Evolutionary conservation across 2,329 filamentous ascomycete genomes (phyloP).

Genomic region (Fusarium citri): DNA sequence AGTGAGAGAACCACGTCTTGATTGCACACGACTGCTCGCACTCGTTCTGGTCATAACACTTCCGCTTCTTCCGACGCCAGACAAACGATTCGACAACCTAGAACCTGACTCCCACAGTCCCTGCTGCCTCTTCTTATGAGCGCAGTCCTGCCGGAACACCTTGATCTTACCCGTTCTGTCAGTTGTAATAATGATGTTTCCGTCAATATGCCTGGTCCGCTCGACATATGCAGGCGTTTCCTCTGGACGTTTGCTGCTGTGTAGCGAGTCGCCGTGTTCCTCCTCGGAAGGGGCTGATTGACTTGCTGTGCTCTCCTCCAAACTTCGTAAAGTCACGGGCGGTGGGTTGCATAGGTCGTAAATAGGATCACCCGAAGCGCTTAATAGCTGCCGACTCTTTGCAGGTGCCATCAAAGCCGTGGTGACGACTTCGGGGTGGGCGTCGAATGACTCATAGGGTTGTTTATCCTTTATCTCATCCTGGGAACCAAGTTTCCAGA

Average conservation of each 20-base stretch:
- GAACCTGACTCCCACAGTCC: conserved; percentile 84
- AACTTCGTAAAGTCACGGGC: conserved; percentile 82
- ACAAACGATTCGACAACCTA: conserved; percentile 76
- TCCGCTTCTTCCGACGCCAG: conserved; percentile 68
- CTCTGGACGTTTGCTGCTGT: conserved; percentile 61
- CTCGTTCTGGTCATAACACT: conserved; percentile 68
- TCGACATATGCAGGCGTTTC: conserved; percentile 82
- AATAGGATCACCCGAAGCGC: conserved; percentile 88
- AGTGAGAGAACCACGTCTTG: conserved; percentile 66
- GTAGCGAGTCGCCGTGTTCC: conserved; percentile 51
- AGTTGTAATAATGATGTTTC: conserved; percentile 92
- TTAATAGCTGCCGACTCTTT: conserved; percentile 80
- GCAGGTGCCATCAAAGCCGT: conserved; percentile 87
- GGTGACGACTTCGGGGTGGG: conserved; percentile 88
- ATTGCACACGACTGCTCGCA: conserved; percentile 60
- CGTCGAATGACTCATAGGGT: conserved; percentile 89
- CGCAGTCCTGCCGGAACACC: conserved; percentile 95
- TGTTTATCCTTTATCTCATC: conserved; percentile 82
- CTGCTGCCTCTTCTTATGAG: conserved; percentile 79
- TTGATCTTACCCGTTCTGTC: conserved; percentile 92
- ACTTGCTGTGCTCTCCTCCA: conserved; percentile 68
- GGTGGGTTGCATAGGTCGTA: conserved; percentile 97
- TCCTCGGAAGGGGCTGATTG: conserved; percentile 54
- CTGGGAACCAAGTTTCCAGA: conserved; percentile 73
- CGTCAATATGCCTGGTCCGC: conserved; percentile 79